Evolutionary conservation across 305 asterid genomes (phyloP), one percentile per base, ranked within the genome.

Genomic region (Plantago rigida): DNA sequence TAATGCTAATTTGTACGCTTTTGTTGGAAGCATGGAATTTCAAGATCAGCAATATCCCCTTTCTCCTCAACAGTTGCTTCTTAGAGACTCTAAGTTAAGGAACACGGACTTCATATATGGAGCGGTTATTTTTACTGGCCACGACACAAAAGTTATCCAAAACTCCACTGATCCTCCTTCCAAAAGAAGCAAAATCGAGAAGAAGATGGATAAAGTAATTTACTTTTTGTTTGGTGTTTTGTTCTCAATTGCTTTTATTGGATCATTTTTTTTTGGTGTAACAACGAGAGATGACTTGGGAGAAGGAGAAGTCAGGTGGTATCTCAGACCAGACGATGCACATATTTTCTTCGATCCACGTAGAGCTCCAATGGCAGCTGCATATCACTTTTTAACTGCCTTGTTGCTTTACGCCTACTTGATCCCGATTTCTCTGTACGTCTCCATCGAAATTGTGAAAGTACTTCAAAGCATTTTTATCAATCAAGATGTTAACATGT

Each of bases 381-480:
- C 66, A 9, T 83, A 75, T 58, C 99, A 92, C 72, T 92, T 88
- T 47, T 63, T 92, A 50, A 92, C 99, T 0, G 95, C 95, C 0
- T 26, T 84, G 70, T 71, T 92, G 89, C 78, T 92, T n/a, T 92
- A 92, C 76, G 71, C 79, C 64, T 67, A 84, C 79, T 80, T 92
- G 63, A 88, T 88, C 53, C 96, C 96, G 0, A 92, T 92, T 73
- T 92, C 99, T 36, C 67, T 92, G 47, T 92, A 92, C 28, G 95
- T 92, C 46, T 92, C 99, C 0, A 86, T 92, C 1, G 99, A 92
- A 70, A 66, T 92, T 14, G 99, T 92, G 49, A 88, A 88, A 71
- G 95, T 92, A 53, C 87, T 92, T 55, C 99, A 92, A 82, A 84
- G 94, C 79, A 73, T 77, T 68, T 92, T 92, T 66, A 92, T 92